Percentiles rank a stretch among this genome's conserved stretches.
Conservation (phyloP, 2,329 filamentous ascomycete species). For the Fusarium sp. region DNA sequence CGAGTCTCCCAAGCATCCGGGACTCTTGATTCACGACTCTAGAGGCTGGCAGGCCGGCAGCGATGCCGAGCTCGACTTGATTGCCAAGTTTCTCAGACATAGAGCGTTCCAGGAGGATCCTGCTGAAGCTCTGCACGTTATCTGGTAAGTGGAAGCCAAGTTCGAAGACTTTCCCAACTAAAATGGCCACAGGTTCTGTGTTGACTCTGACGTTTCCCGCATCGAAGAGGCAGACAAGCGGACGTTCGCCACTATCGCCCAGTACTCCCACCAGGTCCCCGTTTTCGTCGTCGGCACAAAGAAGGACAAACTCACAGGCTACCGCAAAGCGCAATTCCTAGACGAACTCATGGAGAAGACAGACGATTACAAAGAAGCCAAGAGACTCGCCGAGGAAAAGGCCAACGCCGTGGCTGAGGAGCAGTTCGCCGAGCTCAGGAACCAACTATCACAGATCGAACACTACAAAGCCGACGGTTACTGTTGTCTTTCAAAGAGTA, state of each 20-base stretch:
- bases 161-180: fast-evolving
- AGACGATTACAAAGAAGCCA: constrained; percentile 44
- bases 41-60: constrained; percentile 47
- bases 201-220: constrained; percentile 44
- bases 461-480: constrained; percentile 47
- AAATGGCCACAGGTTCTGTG: constrained; percentile 37
- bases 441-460: constrained; percentile 43
- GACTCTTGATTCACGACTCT: constrained; percentile 45
- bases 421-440: constrained; percentile 42
- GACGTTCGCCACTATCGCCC: constrained; percentile 45
- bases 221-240: constrained; percentile 47
- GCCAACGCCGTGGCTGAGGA: constrained; percentile 40
- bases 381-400: constrained; percentile 37
- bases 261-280: constrained; percentile 45
- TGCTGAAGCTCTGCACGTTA: constrained; percentile 43
- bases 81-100: constrained; percentile 46
- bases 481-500: constrained; percentile 46
- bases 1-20: constrained; percentile 44
- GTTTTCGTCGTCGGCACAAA: constrained; percentile 47
- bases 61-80: constrained; percentile 43
- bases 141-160: constrained; percentile 10
- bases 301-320: constrained; percentile 45
- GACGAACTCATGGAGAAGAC: constrained; percentile 47
- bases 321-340: constrained; percentile 35
- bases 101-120: constrained; percentile 45